Base-by-base conservation (phyloP, 2,329 filamentous ascomycete genomes). In the Aspergillus udagawae region DNA sequence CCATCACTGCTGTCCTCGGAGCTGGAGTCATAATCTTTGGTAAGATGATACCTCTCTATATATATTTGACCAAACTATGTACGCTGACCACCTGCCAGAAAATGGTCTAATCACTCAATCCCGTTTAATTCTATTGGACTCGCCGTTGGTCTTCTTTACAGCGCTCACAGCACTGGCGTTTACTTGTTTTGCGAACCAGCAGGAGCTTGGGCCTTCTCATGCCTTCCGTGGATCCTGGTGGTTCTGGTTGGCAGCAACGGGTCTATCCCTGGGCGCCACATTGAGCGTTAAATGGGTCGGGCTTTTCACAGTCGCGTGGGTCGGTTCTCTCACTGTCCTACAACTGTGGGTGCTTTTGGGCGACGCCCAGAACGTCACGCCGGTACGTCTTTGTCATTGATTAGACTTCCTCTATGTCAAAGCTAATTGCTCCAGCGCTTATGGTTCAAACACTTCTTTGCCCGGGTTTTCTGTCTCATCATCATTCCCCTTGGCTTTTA, bases 221-320 rank as follows among this genome's bases (percentile, higher is more conserved):
- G 93, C 94, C 21, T 99, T 99, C 79, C 82, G 87, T 64, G 84
- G 89, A 8, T 88, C 86, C 68, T 99, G 94, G 94, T 99, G 94
- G 94, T 97, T 97, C 79, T 99, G 94, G 93, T 83, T 99, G 54
- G 82, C 83, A 56, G 86, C 91, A 72, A 95, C 90, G 48, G 94
- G 94, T 66, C 79, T 99, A 47, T 90, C 89, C 41, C 82, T 99
- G 52, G 94, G 94, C 61, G 88, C 93, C 52, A 97, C 94, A 7
- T 85, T 88, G 60, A 97, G 93, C 78, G 92, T 97, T 70, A 99
- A 99, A 80, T 99, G 94, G 94, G 94, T 99, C 70, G 94, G 94
- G 52, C 82, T 99, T 53, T 97, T 99, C 81, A 99, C 94, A 62
- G 97, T 97, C 74, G 94, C 93, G 51, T 99, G 94, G 94, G 91